phyloP scores from a whole-genome alignment of 306 rosid species.

The Prunus salicina region DNA sequence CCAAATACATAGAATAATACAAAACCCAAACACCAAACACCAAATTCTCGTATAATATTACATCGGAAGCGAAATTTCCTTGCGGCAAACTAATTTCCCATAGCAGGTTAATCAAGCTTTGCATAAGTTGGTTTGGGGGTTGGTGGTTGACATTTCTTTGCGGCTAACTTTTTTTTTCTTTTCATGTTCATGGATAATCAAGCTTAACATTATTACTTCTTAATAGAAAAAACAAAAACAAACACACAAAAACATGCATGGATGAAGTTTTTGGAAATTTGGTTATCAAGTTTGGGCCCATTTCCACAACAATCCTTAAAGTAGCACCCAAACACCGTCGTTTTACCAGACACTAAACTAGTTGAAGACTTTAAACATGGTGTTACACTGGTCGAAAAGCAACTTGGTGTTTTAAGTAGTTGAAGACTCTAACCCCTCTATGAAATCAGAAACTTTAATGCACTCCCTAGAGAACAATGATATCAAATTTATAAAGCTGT shows the following conservation, averaged over 20 bases:
- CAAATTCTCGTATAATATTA: not conserved
- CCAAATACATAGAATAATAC: not conserved
- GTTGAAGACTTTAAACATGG: not conserved
- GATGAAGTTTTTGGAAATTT: too few species aligned
- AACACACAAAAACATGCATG: too few species aligned
- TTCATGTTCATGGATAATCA: not conserved
- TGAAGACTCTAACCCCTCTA: constrained; percentile 1
- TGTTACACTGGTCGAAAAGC: not conserved
- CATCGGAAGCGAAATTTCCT: not conserved
- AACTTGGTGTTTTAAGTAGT: not conserved
- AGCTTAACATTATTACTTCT: not conserved
- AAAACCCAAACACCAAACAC: not conserved
- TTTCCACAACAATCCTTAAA: not conserved
- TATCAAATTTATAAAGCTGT: constrained; percentile 20
- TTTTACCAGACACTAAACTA: not conserved
- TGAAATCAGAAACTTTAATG: not conserved
- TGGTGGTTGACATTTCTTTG: not conserved
- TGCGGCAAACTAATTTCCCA: not conserved
- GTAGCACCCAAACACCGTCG: not conserved
- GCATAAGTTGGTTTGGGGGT: not conserved
- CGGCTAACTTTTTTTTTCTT: not conserved
- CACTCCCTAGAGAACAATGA: not conserved
- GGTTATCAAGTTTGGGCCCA: not conserved
- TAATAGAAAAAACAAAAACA: too few species aligned
- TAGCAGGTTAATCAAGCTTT: not conserved